Evolutionary conservation across 495 filamentous ascomycete genomes (phyloP), one percentile per base, ranked within the genome.

Genomic region (Paragyromitra xinjiangensis): DNA sequence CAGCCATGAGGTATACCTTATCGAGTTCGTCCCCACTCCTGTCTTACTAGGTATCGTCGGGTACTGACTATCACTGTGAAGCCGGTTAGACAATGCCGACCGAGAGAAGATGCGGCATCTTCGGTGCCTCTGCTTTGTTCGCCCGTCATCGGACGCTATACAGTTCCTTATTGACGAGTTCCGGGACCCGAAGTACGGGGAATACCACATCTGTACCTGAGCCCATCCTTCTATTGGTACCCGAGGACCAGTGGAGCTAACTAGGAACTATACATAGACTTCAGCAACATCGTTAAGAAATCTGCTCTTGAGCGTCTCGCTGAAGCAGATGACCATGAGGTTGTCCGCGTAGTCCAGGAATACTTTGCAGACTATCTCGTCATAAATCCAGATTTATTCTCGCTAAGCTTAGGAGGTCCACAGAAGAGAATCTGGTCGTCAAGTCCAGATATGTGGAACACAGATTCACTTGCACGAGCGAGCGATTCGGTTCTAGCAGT

Each of bases 61-160:
- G 29, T 26, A 7, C 53, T 55, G 16, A 37, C 53, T n/a, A 62
- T 26, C 42, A 6, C 5, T 7, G 71, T 66, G 77, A 72, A 88
- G 87, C 84, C 93, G 96, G 67, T 84, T 99, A 55, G 95, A 97
- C 82, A 99, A 98, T 82, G 85, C 87, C 64, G 90, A 92, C 74
- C 89, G 95, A 56, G 96, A 99, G 85, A 97, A 96, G 87, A 98
- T 98, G 95, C 91, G 95, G 83, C 95, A 99, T 85, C 86, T 99
- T 51, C 90, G 93, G 39, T 99, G 95, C 84, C 85, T 98, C 11
- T 95, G 92, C 83, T 98, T 99, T 82, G 89, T 98, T 40, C 90
- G 96, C 37, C 95, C 95, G 16, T 94, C 94, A 11, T 88, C 95
- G 2, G 92, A 94, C 72, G 94, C 95, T 26, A 92, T 98, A 77